Evolutionary conservation across 768 basidiomycete genomes (phyloP).

Genomic region (Boletus subparvulus): DNA sequence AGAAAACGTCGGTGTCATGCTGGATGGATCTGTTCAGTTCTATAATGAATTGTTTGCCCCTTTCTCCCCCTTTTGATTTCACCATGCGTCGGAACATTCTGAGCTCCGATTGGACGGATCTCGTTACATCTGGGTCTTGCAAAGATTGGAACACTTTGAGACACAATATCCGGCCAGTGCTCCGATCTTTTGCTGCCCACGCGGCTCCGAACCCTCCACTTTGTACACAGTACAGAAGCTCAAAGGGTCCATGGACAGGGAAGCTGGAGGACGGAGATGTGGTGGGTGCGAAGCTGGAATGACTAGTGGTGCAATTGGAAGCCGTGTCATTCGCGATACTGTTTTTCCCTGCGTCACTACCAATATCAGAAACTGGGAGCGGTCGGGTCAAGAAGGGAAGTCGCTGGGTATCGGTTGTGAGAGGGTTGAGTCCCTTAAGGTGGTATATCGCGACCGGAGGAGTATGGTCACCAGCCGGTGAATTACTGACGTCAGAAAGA

Average conservation of each 20-base stretch:
- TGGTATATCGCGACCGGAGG: not conserved
- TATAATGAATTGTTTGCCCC: conserved; percentile 39
- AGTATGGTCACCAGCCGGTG: not conserved
- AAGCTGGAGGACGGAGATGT: conserved; percentile 8
- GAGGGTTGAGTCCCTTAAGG: not conserved
- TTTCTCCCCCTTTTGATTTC: conserved; percentile 12
- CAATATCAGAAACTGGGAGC: not conserved
- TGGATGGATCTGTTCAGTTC: conserved; percentile 38
- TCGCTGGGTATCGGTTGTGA: not conserved
- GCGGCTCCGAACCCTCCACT: conserved; percentile 21
- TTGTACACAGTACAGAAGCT: conserved; percentile 16
- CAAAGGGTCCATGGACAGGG: conserved; percentile 29
- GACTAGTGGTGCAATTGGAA: not conserved
- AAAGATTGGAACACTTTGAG: conserved; percentile 35
- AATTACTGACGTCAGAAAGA: not conserved
- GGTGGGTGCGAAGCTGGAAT: conserved; percentile 5
- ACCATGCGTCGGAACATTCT: conserved; percentile 36
- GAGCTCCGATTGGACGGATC: conserved; percentile 34
- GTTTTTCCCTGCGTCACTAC: not conserved
- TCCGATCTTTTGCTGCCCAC: conserved; percentile 23
- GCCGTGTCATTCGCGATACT: not conserved
- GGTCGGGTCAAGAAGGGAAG: not conserved
- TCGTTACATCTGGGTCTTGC: not conserved
- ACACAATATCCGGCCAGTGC: conserved; percentile 38
- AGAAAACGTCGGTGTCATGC: conserved; percentile 29